Base-by-base conservation (phyloP, 805 yeast genomes). In the Schwanniomyces pseudopolymorphus region DNA sequence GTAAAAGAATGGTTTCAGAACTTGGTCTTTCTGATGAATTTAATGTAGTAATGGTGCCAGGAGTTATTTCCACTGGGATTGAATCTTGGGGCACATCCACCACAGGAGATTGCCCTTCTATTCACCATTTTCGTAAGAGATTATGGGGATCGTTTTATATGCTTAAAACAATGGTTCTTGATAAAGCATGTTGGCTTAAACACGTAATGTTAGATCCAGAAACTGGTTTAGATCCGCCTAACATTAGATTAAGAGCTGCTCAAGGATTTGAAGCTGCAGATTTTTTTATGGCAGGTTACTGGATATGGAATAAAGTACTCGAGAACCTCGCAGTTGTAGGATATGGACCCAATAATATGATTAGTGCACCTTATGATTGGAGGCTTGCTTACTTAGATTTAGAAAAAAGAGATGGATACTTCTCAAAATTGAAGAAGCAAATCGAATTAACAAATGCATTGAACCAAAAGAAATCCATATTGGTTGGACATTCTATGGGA, bases 231-330 rank as follows among this genome's bases (percentile, higher is more conserved):
- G 99, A 94, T 63, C 99, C 99, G 0, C 85, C 87, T 1, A 79
- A 87, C 44, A 78, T 88, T 55, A 85, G 77, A 55, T 61, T 94
- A 21, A 74, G 99, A 46, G 95, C 98, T 0, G 92, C 97, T 0
- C 96, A 88, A 63, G 99, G 99, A 0, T 88, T 94, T 63, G 97
- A 91, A 57, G 94, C 97, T 1, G 94, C 97, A 0, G 99, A 94
- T 67, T 94, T 89, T 66, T 94, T 94, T 59, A 83, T 94, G 66
- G 88, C 97, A 3, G 99, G 99, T 0, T 94, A 94, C 65, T 94
- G 99, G 99, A 89, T 94, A 58, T 94, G 99, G 99, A 89, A 89
- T 63, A 94, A 94, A 63, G 81, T 94, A 43, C 74, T 94, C n/a
- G 96, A 92, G 65, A 94, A 94, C 59, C 71, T 94, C 53, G 96